These are phyloP conservation scores for Pyrus hybrid DNA, from an alignment of 331 rosid species.

Conservation along the genomic window DNA sequence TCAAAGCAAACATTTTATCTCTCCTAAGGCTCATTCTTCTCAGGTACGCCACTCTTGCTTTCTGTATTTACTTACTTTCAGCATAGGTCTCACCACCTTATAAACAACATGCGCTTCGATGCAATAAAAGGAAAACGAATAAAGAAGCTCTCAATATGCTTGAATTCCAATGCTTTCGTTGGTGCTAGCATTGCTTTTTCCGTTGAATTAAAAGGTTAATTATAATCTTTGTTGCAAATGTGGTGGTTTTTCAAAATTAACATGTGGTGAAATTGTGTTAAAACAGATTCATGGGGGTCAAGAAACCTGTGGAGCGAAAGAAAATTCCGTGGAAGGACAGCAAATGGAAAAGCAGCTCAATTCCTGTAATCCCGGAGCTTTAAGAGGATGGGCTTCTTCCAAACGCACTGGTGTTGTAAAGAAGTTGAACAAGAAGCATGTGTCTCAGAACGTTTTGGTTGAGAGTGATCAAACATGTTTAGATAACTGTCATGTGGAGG, in stretches of 20 bases:
- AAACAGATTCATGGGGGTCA: conserved; percentile 18
- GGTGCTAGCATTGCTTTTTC: not conserved
- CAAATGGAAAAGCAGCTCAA: conserved; percentile 27
- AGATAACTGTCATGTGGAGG: conserved; percentile 8
- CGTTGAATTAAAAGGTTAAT: not conserved
- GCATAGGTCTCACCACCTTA: not conserved
- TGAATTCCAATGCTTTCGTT: not conserved
- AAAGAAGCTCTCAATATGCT: not conserved
- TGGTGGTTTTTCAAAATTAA: not conserved
- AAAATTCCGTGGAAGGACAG: conserved; percentile 13
- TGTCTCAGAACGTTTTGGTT: conserved; percentile 2
- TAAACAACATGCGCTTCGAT: not conserved
- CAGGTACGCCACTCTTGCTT: conserved; percentile 31
- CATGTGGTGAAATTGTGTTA: not conserved
- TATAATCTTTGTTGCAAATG: not conserved
- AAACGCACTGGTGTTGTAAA: conserved; percentile 39
- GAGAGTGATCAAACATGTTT: conserved; percentile 21
- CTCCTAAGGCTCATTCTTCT: conserved; percentile 29
- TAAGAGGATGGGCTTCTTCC: conserved; percentile 44
- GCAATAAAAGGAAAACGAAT: not conserved
- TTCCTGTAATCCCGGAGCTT: conserved; percentile 25
- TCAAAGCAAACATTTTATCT: conserved; percentile 22
- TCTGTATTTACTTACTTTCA: not conserved
- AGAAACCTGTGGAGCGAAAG: conserved; percentile 19
- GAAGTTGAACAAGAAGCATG: conserved; percentile 28